phyloP scores from a whole-genome alignment of 2,329 filamentous ascomycete species.

The Aspergillus fijiensis region DNA sequence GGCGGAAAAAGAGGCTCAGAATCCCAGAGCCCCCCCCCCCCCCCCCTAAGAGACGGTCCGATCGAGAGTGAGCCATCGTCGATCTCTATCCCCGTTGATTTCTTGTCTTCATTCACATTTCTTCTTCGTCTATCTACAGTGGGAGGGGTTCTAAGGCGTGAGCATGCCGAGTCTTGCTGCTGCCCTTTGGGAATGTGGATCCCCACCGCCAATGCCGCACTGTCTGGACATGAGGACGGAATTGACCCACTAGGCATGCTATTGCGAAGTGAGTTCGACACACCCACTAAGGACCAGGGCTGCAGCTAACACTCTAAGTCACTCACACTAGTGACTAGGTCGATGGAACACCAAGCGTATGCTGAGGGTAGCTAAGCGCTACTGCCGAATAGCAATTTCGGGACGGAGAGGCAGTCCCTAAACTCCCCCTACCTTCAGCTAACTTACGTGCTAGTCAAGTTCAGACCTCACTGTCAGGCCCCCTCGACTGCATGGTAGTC shows the following conservation, averaged over 20 bases:
- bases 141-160: neutral
- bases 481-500: neutral
- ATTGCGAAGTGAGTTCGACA: neutral
- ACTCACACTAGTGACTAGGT: neutral
- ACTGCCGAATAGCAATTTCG: neutral
- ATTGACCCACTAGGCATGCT: neutral
- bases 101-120: neutral
- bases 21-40: neutral
- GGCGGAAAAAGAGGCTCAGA: neutral
- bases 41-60: neutral
- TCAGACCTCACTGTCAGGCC: neutral
- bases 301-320: constrained; percentile 1
- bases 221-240: neutral
- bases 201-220: neutral
- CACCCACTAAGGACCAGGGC: neutral
- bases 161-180: neutral
- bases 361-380: neutral
- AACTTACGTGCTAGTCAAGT: neutral
- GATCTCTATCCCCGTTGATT: neutral
- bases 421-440: neutral
- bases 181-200: neutral
- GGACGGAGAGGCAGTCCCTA: constrained; percentile 2
- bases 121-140: neutral
- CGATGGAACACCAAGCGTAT: neutral
- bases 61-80: neutral